Conservation (phyloP, 208 protist species). For the Porcisia deanei region DNA sequence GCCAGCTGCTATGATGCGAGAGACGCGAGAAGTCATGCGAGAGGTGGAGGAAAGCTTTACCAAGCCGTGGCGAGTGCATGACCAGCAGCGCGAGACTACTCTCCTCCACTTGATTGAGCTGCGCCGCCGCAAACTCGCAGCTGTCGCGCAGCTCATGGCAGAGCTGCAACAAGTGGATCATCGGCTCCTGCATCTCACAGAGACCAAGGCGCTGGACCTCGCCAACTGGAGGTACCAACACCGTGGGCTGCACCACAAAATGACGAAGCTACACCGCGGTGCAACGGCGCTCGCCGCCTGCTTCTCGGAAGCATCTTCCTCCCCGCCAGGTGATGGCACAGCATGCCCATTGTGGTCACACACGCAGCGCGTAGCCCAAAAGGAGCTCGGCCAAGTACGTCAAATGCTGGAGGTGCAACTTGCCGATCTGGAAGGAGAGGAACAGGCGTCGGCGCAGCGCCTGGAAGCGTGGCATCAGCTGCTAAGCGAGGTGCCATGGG, state of each 20-base stretch:
- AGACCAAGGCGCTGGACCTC: conserved; percentile 43
- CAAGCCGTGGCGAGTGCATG: conserved; percentile 43
- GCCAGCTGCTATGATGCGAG: conserved; percentile 49
- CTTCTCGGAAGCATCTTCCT: background rate
- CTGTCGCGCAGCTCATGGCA: conserved; percentile 40
- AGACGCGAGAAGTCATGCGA: conserved; percentile 33
- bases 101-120: conserved; percentile 32
- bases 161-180: conserved; percentile 45
- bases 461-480: conserved; percentile 32
- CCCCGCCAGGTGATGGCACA: background rate
- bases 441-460: conserved; percentile 5
- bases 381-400: conserved; percentile 19
- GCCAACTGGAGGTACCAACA: conserved; percentile 66
- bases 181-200: conserved; percentile 33
- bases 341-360: conserved; percentile 14
- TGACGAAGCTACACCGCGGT: conserved; percentile 25
- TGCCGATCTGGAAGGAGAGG: conserved; percentile 16
- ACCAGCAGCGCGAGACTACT: conserved; percentile 32
- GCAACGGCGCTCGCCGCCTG: conserved; percentile 13
- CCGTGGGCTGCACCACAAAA: conserved; percentile 14
- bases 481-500: conserved; percentile 28
- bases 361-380: conserved; percentile 16
- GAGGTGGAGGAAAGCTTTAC: conserved; percentile 38
- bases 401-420: conserved; percentile 10
- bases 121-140: conserved; percentile 28